Percentiles rank a stretch among this genome's conserved stretches.
phyloP scores from a whole-genome alignment of 225 moss, liverwort and hornwort species.

The Antitrichia curtipendula region DNA sequence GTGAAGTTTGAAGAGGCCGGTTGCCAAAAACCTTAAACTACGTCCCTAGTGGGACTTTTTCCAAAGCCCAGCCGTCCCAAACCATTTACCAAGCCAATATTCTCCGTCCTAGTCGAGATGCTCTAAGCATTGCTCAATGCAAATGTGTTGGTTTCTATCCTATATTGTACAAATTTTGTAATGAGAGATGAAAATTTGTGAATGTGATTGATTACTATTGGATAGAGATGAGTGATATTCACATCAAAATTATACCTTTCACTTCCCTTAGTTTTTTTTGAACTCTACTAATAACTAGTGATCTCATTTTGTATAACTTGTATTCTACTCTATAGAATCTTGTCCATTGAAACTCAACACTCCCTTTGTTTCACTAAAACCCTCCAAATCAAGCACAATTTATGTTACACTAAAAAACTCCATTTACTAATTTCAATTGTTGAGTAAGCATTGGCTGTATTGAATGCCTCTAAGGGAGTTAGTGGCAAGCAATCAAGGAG shows the following conservation, averaged over 20 bases:
- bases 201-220: no score
- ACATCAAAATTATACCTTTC: background rate
- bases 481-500: no score
- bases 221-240: background rate
- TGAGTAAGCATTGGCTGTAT: no score
- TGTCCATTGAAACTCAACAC: background rate
- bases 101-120: accelerated
- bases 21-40: background rate
- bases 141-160: background rate
- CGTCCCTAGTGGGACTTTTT: accelerated
- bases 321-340: background rate
- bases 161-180: no score
- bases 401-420: no score
- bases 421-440: no score
- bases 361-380: no score
- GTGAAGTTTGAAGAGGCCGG: accelerated
- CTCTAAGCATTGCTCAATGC: background rate
- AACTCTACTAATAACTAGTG: background rate
- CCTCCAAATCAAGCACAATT: no score
- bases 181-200: no score
- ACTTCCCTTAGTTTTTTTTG: no score
- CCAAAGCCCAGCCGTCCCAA: accelerated
- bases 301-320: background rate
- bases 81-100: background rate
- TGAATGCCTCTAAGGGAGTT: no score